These are phyloP conservation scores for Hymenoscyphus scutula DNA, from an alignment of 2,329 filamentous ascomycete species.

Conservation along the genomic window DNA sequence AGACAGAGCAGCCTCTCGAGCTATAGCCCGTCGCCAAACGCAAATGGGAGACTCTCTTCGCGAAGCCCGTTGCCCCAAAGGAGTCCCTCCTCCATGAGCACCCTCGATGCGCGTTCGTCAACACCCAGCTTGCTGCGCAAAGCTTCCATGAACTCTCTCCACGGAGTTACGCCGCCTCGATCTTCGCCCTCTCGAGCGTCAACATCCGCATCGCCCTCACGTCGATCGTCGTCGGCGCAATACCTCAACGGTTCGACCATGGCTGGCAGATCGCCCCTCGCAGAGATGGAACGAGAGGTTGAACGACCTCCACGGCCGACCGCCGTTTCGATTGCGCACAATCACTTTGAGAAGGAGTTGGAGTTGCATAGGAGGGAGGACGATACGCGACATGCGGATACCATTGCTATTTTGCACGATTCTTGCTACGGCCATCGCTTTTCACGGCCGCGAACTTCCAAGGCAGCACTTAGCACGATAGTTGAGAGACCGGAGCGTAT, in stretches of 20 bases:
- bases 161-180: conserved; percentile 37
- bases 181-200: conserved; percentile 28
- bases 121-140: conserved; percentile 43
- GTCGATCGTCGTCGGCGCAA: conserved; percentile 45
- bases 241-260: conserved; percentile 37
- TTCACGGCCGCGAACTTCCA: conserved; percentile 75
- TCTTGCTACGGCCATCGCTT: conserved; percentile 93
- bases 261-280: conserved; percentile 41
- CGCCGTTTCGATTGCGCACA: conserved; percentile 44
- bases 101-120: conserved; percentile 38
- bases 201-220: conserved; percentile 37
- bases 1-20: conserved; percentile 5
- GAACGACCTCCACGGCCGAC: conserved; percentile 43
- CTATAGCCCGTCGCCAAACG: conserved; percentile 21
- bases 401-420: conserved; percentile 85
- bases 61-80: conserved; percentile 36
- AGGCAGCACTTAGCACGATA: conserved; percentile 70
- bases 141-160: conserved; percentile 44
- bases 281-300: conserved; percentile 34
- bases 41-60: conserved; percentile 30
- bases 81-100: conserved; percentile 44
- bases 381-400: conserved; percentile 48
- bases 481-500: conserved; percentile 93
- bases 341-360: conserved; percentile 35
- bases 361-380: conserved; percentile 30